Base-by-base conservation (phyloP, 176 grass and related monocot genomes). In the Oryza officinalis region DNA sequence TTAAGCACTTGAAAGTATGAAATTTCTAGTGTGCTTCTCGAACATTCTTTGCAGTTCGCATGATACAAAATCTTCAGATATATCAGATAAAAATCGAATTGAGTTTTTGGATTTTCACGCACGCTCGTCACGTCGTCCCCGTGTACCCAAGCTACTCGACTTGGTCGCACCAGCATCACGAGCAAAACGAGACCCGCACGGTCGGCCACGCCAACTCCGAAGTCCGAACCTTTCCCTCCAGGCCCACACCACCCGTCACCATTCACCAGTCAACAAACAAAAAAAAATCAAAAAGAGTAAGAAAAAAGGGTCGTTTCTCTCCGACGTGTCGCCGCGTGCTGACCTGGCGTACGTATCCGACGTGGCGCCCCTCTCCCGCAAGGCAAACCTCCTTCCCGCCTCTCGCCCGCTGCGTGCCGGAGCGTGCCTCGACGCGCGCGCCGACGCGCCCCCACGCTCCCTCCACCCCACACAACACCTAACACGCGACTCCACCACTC, bases 331-430 rank as follows among this genome's bases (percentile, higher is more conserved):
- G 8, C 15, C 45, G 0, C 15, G 33, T n/a, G 84, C 80, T 40
- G 84, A 90, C 61, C 27, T 87, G 88, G 65, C 37, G 0, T 1
- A 15, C n/a, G 0, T 3, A 14, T 88, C 82, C 67, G 30, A 18
- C 63, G 46, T 90, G 88, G 83, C 60, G 2, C 49, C 9, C 20
- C 5, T 1, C 18, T 8, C 5, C 30, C 30, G 1, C 79, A 61
- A 67, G 17, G 88, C 45, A 46, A 82, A 81, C 22, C 81, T 22
- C 23, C 38, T 72, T 85, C 82, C 77, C 81, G 81, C 72, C 86
- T 60, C 72, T 72, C 65, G 89, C 81, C 81, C 73, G 67, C 81
- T 77, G 89, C 72, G 81, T 85, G 89, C 44, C 86, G 77, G 72
- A 73, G 73, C 78, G 86, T 88, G 90, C 78, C 78, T 38, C 27